These are phyloP conservation scores for Colletotrichum gigasporum DNA, from an alignment of 2,329 filamentous ascomycete genomes.

Conservation along the genomic window DNA sequence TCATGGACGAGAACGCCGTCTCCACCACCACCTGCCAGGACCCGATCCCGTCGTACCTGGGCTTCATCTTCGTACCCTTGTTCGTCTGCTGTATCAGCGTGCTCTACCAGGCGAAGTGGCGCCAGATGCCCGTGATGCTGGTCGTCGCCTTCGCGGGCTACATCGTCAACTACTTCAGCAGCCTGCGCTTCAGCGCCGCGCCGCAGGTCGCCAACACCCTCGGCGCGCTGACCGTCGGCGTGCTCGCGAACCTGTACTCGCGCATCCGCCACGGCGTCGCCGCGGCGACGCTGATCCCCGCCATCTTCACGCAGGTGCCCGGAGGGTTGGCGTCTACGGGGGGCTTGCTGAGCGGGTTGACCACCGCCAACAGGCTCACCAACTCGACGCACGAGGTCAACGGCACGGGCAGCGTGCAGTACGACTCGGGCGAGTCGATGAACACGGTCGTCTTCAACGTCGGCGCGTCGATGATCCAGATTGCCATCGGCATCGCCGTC, in stretches of 20 bases:
- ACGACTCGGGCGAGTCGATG: slow-evolving; percentile 33
- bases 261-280: slow-evolving; percentile 61
- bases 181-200: slow-evolving; percentile 71
- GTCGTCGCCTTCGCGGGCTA: slow-evolving; percentile 79
- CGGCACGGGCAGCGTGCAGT: slow-evolving; percentile 43
- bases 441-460: slow-evolving; percentile 55
- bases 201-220: slow-evolving; percentile 81
- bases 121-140: slow-evolving; percentile 81
- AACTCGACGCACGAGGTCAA: slow-evolving; percentile 46
- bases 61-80: slow-evolving; percentile 77
- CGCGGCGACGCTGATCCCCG: slow-evolving; percentile 56
- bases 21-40: slow-evolving; percentile 51
- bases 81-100: slow-evolving; percentile 80
- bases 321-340: slow-evolving; percentile 58
- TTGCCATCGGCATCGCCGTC: slow-evolving; percentile 61
- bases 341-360: slow-evolving; percentile 55
- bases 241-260: slow-evolving; percentile 83
- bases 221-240: slow-evolving; percentile 79
- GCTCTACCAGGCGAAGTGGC: slow-evolving; percentile 85
- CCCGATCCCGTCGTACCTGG: slow-evolving; percentile 53
- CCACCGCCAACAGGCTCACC: slow-evolving; percentile 53
- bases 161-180: slow-evolving; percentile 78
- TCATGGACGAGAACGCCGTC: slow-evolving; percentile 64
- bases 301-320: slow-evolving; percentile 59
- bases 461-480: slow-evolving; percentile 61